These are phyloP conservation scores for Colletotrichum sidae DNA, from an alignment of 2,329 filamentous ascomycete species.

Conservation along the genomic window DNA sequence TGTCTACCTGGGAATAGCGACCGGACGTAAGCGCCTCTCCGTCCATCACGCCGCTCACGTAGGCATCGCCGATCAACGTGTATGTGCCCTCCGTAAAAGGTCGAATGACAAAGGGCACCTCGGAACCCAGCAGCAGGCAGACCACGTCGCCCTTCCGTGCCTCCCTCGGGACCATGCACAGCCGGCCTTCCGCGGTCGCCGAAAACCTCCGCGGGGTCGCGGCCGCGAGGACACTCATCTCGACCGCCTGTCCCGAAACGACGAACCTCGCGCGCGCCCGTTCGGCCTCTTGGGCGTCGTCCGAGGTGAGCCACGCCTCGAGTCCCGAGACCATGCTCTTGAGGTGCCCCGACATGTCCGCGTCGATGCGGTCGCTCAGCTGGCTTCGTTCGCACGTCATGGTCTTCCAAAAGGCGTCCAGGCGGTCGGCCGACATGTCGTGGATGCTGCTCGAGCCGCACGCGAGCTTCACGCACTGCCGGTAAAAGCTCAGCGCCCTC, in stretches of 20 bases:
- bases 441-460: slow-evolving; percentile 7
- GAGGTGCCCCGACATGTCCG: slow-evolving; percentile 12
- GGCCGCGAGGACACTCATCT: slow-evolving; percentile 5
- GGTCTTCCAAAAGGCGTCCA: slow-evolving; percentile 9
- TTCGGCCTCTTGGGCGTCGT: slow-evolving; percentile 10
- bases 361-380: slow-evolving; percentile 22
- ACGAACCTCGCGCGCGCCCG: not conserved
- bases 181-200: not conserved
- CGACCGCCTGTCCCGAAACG: not conserved
- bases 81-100: slow-evolving; percentile 8
- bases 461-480: slow-evolving; percentile 8
- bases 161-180: slow-evolving; percentile 10
- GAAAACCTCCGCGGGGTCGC: slow-evolving; percentile 7
- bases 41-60: slow-evolving; percentile 26
- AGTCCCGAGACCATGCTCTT: slow-evolving; percentile 2
- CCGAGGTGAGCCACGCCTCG: not conserved
- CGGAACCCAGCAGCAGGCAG: slow-evolving; percentile 13
- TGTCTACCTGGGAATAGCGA: not conserved
- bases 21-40: slow-evolving; percentile 14
- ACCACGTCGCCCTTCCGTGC: not conserved
- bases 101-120: slow-evolving; percentile 24
- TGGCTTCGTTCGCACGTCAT: slow-evolving; percentile 23
- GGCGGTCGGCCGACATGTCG: slow-evolving; percentile 7
- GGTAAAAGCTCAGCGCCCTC: slow-evolving; percentile 3
- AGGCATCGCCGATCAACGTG: slow-evolving; percentile 20